Evolutionary conservation across 139 green algal genomes (phyloP).

Genomic region (Bryopsis sp.): DNA sequence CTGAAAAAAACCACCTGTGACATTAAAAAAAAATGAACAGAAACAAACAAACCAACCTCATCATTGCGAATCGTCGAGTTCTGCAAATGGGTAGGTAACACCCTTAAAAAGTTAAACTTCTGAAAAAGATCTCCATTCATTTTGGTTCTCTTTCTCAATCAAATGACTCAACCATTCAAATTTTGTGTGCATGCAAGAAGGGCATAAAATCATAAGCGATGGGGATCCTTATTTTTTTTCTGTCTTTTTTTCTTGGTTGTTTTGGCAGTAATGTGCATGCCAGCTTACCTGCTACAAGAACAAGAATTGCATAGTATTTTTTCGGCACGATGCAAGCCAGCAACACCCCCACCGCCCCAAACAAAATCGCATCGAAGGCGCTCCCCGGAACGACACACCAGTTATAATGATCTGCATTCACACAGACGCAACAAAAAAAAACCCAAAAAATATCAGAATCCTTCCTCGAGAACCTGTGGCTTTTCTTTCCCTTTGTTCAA

Average conservation of each 20-base stretch:
- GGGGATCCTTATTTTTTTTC: no score
- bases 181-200: no score
- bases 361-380: background rate
- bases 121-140: no score
- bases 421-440: background rate
- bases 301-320: background rate
- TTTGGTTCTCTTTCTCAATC: no score
- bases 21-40: background rate
- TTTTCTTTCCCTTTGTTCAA: background rate
- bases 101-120: no score
- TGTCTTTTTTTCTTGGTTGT: background rate
- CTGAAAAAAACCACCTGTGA: background rate
- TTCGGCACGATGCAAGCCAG: background rate
- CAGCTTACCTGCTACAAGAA: background rate
- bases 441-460: background rate
- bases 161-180: no score
- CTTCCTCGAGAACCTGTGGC: background rate
- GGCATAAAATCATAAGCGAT: no score
- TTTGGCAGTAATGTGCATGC: background rate
- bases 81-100: no score
- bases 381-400: background rate
- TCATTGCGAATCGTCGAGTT: no score
- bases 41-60: slow-evolving; percentile 3
- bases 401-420: background rate
- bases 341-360: background rate